phyloP scores from a whole-genome alignment of 176 grass and related monocot species.

The Metroxylon sagu region DNA sequence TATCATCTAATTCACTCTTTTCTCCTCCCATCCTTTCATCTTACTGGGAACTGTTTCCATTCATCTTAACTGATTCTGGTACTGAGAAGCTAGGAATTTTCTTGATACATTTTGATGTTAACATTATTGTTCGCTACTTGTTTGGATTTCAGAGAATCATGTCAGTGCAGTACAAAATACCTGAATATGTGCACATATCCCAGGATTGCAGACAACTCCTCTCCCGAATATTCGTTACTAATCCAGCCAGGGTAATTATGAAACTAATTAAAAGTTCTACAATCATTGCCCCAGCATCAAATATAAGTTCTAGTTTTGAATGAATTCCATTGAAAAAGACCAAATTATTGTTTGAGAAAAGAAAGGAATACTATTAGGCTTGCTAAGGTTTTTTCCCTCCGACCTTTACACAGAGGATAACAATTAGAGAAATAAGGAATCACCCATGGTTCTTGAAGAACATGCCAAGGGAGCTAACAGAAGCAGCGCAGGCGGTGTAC shows the following conservation, averaged over 20 bases:
- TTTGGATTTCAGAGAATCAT: slow-evolving; percentile 53
- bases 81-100: too few species aligned
- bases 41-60: background rate
- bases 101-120: too few species aligned
- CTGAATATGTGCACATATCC: slow-evolving; percentile 63
- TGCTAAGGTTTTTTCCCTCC: background rate
- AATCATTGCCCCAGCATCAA: too few species aligned
- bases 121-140: background rate
- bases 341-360: too few species aligned
- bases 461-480: slow-evolving; percentile 81
- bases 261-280: too few species aligned
- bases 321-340: too few species aligned
- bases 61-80: too few species aligned
- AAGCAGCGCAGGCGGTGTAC: slow-evolving; percentile 67
- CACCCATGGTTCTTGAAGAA: slow-evolving; percentile 99
- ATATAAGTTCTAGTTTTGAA: too few species aligned
- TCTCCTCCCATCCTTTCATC: background rate
- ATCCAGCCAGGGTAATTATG: slow-evolving; percentile 45
- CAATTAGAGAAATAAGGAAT: slow-evolving; percentile 93
- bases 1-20: background rate
- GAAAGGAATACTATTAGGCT: too few species aligned
- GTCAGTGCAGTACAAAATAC: slow-evolving; percentile 71
- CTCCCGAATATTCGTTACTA: slow-evolving; percentile 50
- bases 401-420: slow-evolving; percentile 57
- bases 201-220: slow-evolving; percentile 73